Conservation (phyloP, 305 asterid species). For the Fraxinus xanthoxyloides region DNA sequence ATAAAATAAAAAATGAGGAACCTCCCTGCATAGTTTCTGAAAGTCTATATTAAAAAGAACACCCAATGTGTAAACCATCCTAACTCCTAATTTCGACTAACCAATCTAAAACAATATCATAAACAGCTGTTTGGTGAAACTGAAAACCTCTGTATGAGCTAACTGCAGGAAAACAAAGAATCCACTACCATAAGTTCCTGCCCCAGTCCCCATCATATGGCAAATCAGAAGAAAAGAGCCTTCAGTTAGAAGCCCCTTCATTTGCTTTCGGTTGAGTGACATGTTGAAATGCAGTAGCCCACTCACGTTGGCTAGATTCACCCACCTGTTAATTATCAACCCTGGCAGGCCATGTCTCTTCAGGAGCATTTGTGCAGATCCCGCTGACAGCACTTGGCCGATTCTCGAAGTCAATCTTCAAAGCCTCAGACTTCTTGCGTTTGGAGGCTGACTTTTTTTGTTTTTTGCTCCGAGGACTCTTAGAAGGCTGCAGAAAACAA, state of each 20-base stretch:
- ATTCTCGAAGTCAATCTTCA: constrained; percentile 30
- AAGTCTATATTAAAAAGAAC: neutral
- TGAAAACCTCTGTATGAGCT: neutral
- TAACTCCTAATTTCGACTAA: neutral
- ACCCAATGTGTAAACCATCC: neutral
- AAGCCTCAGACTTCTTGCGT: constrained; percentile 32
- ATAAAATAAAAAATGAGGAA: neutral
- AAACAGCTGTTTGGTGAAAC: neutral
- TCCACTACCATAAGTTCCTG: neutral
- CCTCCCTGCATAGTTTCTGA: neutral
- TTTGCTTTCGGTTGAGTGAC: constrained; percentile 19
- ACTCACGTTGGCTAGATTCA: constrained; percentile 16
- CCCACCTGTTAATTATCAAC: constrained; percentile 18
- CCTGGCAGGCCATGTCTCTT: constrained; percentile 29
- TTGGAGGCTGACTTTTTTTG: constrained; percentile 39
- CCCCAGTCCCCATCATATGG: neutral
- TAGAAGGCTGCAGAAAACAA: constrained; percentile 48
- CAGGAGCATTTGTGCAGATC: constrained; percentile 23
- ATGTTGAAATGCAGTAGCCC: constrained; percentile 29
- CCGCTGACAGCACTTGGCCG: constrained; percentile 34
- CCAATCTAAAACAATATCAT: neutral
- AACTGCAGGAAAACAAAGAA: neutral
- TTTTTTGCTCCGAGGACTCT: constrained; percentile 32
- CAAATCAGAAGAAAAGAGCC: neutral
- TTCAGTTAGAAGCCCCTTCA: constrained; percentile 3